A percentile compares a stretch with the other conserved stretches of the same genome.
Conservation (phyloP, 148 eudicot genomes). For the Mesembryanthemum crystallinum region DNA sequence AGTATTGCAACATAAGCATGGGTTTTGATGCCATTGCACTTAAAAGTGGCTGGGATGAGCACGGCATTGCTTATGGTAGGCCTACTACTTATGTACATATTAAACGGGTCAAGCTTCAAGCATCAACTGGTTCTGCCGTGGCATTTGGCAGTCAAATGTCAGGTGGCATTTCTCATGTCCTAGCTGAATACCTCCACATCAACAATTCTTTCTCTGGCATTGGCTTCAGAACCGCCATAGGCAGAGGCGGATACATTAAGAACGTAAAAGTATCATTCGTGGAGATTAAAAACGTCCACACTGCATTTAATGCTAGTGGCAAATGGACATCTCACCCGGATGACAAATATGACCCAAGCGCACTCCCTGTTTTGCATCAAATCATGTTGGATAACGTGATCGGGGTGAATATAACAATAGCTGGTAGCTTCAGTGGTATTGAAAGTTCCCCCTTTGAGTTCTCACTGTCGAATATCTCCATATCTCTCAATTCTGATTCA, state of each 20-base stretch:
- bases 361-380: conserved; percentile 34
- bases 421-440: conserved; percentile 49
- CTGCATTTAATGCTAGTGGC: conserved; percentile 43
- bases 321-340: conserved; percentile 44
- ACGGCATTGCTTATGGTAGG: conserved; percentile 40
- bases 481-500: conserved; percentile 28
- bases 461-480: conserved; percentile 35
- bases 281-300: conserved; percentile 32
- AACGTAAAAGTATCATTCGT: conserved; percentile 32
- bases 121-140: conserved; percentile 43
- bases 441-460: conserved; percentile 42
- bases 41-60: conserved; percentile 59
- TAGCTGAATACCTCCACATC: conserved; percentile 30
- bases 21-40: conserved; percentile 51
- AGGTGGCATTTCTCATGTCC: conserved; percentile 44
- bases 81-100: conserved; percentile 46
- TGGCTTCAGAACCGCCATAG: conserved; percentile 41
- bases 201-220: conserved; percentile 38
- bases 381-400: conserved; percentile 34
- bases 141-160: conserved; percentile 61
- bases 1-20: conserved; percentile 47
- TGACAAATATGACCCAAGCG: conserved; percentile 35
- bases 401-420: conserved; percentile 35
- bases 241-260: conserved; percentile 50
- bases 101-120: conserved; percentile 43